Base-by-base conservation (phyloP, 805 yeast genomes). In the Debaryomyces maramus region DNA sequence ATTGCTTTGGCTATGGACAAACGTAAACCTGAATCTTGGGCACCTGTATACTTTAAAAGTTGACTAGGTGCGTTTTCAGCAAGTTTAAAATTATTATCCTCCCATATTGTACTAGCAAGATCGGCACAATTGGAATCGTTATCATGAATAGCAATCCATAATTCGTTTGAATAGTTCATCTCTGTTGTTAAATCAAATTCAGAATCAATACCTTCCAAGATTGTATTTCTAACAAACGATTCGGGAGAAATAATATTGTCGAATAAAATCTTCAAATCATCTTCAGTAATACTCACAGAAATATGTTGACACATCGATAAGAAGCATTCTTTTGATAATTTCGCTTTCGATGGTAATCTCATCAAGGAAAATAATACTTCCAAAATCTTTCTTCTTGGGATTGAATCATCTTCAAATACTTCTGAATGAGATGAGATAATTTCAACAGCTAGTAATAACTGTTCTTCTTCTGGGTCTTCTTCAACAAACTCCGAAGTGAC, bases 391-490 rank as follows among this genome's bases (percentile, higher is more conserved):
- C 71, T 64, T 55, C 97, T 78, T 14, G 96, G 95, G 41, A 87
- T 79, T 1, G 77, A 60, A 0, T 72, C 71, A 53, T 83, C 82
- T 48, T 75, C 80, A 55, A 93, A 84, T 10, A 72, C 73, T 47
- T 81, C 89, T 16, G 83, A 75, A 52, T 85, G 90, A 2, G 75
- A 74, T 29, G 81, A 71, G 40, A 91, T 69, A 29, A 89, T 80
- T 53, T 87, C 95, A 51, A 90, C 61, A 0, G 91, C 85, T 41
- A 91, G 66, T 36, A 85, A 61, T 36, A 89, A 67, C 51, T 87
- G 91, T 57, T 89, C 97, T 60, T 90, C 97, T 55, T 85, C 89
- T n/a, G 81, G 81, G 50, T 82, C 88, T 58, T 87, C 96, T 40
- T 88, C 91, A 21, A 76, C 76, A 57, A 83, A 85, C 51, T 87